A percentile compares a stretch with the other conserved stretches of the same genome.
Conservation (phyloP, 345 rosid species). For the Brassica rapa region DNA sequence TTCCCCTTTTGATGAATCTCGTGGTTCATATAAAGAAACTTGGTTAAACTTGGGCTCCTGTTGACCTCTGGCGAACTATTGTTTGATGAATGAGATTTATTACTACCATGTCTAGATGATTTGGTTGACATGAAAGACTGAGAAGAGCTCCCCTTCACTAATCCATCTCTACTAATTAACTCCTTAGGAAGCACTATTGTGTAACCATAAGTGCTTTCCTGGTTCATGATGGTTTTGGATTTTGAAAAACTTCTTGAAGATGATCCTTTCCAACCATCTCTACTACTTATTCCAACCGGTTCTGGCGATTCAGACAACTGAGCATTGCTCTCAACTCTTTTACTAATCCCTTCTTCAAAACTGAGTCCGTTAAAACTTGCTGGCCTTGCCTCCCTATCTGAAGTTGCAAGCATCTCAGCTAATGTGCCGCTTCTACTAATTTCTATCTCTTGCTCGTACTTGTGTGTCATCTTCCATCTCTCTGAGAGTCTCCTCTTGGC, state of each 20-base stretch:
- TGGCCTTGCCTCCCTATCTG: conserved; percentile 57
- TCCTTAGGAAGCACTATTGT: conserved; percentile 52
- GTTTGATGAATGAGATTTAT: conserved; percentile 46
- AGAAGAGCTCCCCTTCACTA: conserved; percentile 46
- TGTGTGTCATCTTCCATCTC: conserved; percentile 90
- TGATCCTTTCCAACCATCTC: conserved; percentile 91
- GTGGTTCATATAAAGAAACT: conserved; percentile 36
- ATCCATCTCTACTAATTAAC: conserved; percentile 48
- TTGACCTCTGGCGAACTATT: conserved; percentile 51
- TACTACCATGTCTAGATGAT: conserved; percentile 43
- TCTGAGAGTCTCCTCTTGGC: conserved; percentile 92
- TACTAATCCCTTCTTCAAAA: conserved; percentile 41
- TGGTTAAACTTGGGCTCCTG: conserved; percentile 38
- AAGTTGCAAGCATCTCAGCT: conserved; percentile 88
- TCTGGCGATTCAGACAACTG: conserved; percentile 44
- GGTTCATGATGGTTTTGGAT: conserved; percentile 61
- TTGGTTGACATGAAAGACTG: conserved; percentile 45
- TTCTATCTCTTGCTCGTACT: conserved; percentile 54
- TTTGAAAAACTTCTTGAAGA: conserved; percentile 50
- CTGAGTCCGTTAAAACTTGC: conserved; percentile 45
- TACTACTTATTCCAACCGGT: conserved; percentile 93
- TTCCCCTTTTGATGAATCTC: conserved; percentile 36
- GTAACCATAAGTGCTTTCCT: conserved; percentile 50
- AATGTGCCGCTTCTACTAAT: conserved; percentile 68
- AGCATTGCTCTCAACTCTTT: conserved; percentile 32